Evolutionary conservation across 352 stramenopile genomes (phyloP), one percentile per base, ranked within the genome.

Genomic region (Globisporangium okanoganense): DNA sequence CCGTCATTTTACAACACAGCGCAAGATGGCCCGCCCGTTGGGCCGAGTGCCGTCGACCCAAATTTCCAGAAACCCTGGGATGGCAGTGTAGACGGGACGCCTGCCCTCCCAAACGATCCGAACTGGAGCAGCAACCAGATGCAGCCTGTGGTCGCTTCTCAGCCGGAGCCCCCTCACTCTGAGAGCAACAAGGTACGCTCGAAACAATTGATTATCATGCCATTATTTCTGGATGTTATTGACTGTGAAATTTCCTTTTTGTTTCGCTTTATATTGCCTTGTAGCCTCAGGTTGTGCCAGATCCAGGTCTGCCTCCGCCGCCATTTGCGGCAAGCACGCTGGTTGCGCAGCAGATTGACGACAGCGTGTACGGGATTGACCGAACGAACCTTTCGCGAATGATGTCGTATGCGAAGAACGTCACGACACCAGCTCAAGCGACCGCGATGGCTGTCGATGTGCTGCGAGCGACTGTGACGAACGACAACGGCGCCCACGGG

Each of bases 391-490:
- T 88, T 16, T 71, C 65, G 16, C 76, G 69, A 1, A 68, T 94
- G 43, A 64, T 80, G 10, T 56, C 64, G 13, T 90, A 85, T 59
- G 83, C 77, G 6, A 91, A 92, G 55, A 85, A 79, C 56, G 67
- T 87, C 2, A 75, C 65, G 7, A 83, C 79, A 0, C 67, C 82
- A 2, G 73, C 70, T 10, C 81, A 91, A 68, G 80, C 85, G 3
- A 82, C 72, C 8, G 80, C 85, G 25, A 77, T 94, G 33, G 85
- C 82, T 45, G 62, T 91, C 49, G 85, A 94, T 67, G 64, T 90
- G 0, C 53, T 90, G 6, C 85, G 82, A 48, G 79, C 78, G 3
- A 75, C 80, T 0, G 54, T 79, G 7, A 66, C 70, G 7, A 69
- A 67, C 58, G 78, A 75, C 24, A 70, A 58, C 14, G 71, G 65